Conservation (phyloP, 192 early-diverging fungal species). For the Funneliformis geosporum region DNA sequence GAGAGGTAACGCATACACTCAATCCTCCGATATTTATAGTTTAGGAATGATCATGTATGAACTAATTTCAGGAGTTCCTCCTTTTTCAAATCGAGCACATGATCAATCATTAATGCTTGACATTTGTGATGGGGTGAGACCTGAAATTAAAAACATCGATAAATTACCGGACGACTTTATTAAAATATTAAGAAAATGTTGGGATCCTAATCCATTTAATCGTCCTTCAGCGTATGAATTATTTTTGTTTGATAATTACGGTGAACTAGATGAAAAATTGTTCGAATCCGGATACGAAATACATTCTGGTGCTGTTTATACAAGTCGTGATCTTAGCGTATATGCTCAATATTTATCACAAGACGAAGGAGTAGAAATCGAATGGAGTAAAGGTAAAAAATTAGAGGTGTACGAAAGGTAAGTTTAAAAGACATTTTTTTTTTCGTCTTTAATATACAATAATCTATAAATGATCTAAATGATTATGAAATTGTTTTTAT, state of each 20-base stretch:
- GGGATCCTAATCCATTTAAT: constrained; percentile 39
- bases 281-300: not conserved
- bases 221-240: constrained; percentile 17
- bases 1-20: not conserved
- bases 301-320: not conserved
- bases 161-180: constrained; percentile 37
- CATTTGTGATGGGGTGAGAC: constrained; percentile 37
- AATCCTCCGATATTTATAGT: constrained; percentile 41
- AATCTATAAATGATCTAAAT: not conserved
- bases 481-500: not conserved
- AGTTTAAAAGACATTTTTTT: not conserved
- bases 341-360: not conserved
- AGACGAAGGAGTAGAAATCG: not conserved
- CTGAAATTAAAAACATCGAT: constrained; percentile 33
- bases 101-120: constrained; percentile 36
- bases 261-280: not conserved
- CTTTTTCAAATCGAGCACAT: constrained; percentile 37
- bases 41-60: constrained; percentile 49
- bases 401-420: not conserved
- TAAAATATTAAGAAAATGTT: constrained; percentile 42
- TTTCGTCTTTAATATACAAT: no score
- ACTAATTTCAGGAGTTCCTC: constrained; percentile 38
- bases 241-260: not conserved
- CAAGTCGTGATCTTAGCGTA: not conserved
- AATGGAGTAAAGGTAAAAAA: not conserved